Conservation (phyloP, 148 eudicot species). For the Rhododendron williamsianum region DNA sequence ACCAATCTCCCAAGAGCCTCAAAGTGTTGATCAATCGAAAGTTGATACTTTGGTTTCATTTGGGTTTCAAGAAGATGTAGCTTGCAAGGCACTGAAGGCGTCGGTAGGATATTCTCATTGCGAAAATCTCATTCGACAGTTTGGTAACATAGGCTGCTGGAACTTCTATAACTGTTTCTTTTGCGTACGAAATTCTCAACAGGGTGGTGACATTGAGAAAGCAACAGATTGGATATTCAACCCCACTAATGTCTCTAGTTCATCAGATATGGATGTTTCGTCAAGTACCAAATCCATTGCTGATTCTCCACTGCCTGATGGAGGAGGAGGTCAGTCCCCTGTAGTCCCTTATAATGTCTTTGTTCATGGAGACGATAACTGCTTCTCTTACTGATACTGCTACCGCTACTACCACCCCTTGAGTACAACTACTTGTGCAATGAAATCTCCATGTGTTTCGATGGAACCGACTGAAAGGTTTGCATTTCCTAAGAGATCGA, state of each 20-base stretch:
- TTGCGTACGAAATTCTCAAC: constrained; percentile 14
- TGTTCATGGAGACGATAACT: background rate
- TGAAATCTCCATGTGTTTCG: background rate
- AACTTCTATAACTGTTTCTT: background rate
- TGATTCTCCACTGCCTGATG: constrained; percentile 74
- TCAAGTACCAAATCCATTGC: constrained; percentile 35
- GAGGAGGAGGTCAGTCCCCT: constrained; percentile 78
- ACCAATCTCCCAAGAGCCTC: constrained; percentile 49
- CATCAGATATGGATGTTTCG: constrained; percentile 59
- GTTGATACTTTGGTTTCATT: constrained; percentile 69
- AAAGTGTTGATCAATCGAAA: constrained; percentile 60
- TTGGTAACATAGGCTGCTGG: background rate
- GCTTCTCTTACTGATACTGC: background rate
- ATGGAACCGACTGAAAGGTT: background rate
- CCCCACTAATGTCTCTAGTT: constrained; percentile 35
- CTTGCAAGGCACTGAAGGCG: constrained; percentile 69
- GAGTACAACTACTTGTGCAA: background rate
- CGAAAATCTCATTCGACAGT: background rate
- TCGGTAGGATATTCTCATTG: constrained; percentile 36
- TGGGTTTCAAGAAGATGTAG: constrained; percentile 80
- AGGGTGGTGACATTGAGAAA: constrained; percentile 93
- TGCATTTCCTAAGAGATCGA: background rate
- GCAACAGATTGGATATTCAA: constrained; percentile 98
- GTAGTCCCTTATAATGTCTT: background rate
- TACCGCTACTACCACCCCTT: background rate